Base-by-base conservation (phyloP, 1,284 basidiomycete species). In the Nidula niveotomentosa region DNA sequence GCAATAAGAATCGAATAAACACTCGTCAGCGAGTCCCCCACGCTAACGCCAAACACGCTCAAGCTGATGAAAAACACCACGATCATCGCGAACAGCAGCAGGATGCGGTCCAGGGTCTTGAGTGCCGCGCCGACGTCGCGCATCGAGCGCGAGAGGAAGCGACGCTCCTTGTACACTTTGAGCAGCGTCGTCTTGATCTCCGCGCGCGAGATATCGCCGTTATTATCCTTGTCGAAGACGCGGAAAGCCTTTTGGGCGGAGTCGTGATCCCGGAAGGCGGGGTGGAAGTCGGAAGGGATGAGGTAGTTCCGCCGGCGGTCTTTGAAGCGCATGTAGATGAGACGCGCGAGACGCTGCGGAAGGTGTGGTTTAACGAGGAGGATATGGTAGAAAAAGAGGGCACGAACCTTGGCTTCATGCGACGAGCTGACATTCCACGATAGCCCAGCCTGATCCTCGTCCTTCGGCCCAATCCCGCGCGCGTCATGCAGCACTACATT, bases 121-220 rank as follows among this genome's bases (percentile, higher is more conserved):
- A 91, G 74, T 35, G 89, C 88, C 39, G 73, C 76, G 10, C 84
- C 76, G 36, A 88, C 86, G 64, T 90, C 89, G 53, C 82, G 84
- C 82, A 91, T 87, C 51, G 85, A 87, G 50, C 85, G 81, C 43
- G 81, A 83, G 41, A 91, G 73, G 69, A 83, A 84, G 33, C 87
- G 78, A 0, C 90, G 82, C 67, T 91, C 89, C 65, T 85, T 88
- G 75, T 91, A 91, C n/a, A 88, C 78, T 65, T 79, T 83, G 58
- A 92, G 70, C 33, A 93, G 69, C 33, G 80, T 81, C 46, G 81
- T 78, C 72, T 92, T 93, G 67, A 93, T 82, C 70, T 93, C 91
- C 35, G 81, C 75, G 52, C 85, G 81, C n/a, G 87, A 86, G 53
- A 93, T 78, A 65, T 93, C 91, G 15, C 88, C 89, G 59, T 93